These are phyloP conservation scores for Rhizopogon vinicolor DNA, from an alignment of 768 basidiomycete genomes.

Conservation along the genomic window DNA sequence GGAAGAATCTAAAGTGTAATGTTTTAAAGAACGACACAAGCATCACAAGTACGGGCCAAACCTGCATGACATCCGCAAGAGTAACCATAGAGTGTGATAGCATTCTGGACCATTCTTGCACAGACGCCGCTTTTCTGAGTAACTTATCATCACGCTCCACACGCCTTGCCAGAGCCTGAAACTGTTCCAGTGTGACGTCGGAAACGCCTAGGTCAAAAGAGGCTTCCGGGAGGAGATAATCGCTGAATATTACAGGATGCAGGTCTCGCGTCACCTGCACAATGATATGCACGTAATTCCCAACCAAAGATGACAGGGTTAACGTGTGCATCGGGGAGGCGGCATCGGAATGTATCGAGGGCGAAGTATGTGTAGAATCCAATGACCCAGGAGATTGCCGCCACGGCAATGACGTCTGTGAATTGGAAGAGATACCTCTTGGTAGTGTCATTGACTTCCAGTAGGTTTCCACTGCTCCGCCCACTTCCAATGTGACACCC, in stretches of 20 bases:
- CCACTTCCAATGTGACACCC: constrained; percentile 89
- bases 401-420: constrained; percentile 33
- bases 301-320: constrained; percentile 85
- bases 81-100: constrained; percentile 60
- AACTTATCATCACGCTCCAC: constrained; percentile 38
- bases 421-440: constrained; percentile 23
- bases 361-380: constrained; percentile 65
- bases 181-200: constrained; percentile 82
- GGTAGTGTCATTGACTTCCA: constrained; percentile 75
- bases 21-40: constrained; percentile 1
- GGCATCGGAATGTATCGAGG: constrained; percentile 53
- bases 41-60: constrained; percentile 28
- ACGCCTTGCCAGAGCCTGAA: constrained; percentile 56
- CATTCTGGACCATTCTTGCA: constrained; percentile 42
- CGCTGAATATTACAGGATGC: constrained; percentile 80
- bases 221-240: constrained; percentile 70
- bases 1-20: constrained; percentile 48
- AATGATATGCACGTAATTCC: constrained; percentile 80
- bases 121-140: constrained; percentile 24
- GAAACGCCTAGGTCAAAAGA: constrained; percentile 75
- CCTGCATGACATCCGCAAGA: constrained; percentile 72
- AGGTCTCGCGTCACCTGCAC: constrained; percentile 92
- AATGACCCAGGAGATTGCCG: constrained; percentile 27
- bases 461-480: constrained; percentile 94
- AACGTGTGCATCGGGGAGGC: constrained; percentile 50